Percentiles rank a stretch among this genome's conserved stretches.
These are phyloP conservation scores for Lactifluus echinatus DNA, from an alignment of 768 basidiomycete species.

Conservation along the genomic window DNA sequence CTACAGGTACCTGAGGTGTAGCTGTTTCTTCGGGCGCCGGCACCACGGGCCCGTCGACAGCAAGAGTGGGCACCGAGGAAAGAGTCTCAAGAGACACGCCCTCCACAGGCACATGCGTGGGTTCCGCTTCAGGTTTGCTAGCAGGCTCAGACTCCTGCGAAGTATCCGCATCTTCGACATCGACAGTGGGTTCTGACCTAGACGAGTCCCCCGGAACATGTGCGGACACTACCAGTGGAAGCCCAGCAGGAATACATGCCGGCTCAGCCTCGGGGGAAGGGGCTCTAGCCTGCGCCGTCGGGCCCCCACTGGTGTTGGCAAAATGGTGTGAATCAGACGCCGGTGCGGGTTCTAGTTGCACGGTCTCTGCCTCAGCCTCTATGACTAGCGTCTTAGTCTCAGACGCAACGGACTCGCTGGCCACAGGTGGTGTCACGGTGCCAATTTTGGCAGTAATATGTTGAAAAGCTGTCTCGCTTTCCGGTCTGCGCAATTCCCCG, in stretches of 20 bases:
- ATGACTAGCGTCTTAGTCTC: constrained; percentile 6
- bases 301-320: constrained; percentile 1
- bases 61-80: not conserved
- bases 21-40: not conserved
- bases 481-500: not conserved
- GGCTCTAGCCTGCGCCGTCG: constrained; percentile 25
- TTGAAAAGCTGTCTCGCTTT: not conserved
- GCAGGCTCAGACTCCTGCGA: not conserved
- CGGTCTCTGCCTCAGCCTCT: constrained; percentile 4
- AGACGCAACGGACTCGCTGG: constrained; percentile 26
- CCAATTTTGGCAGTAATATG: not conserved
- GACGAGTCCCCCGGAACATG: constrained; percentile 2
- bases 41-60: not conserved
- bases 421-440: constrained; percentile 24
- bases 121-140: not conserved
- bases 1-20: not conserved
- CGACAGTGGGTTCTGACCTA: not conserved
- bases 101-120: not conserved
- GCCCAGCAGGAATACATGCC: not conserved
- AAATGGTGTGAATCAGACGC: not conserved
- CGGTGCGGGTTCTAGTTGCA: not conserved
- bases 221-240: not conserved
- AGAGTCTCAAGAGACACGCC: not conserved
- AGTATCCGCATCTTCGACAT: not conserved
- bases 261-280: constrained; percentile 26